Evolutionary conservation across 225 moss, liverwort and hornwort species (phyloP).

Genomic region (Ulota crispa): DNA sequence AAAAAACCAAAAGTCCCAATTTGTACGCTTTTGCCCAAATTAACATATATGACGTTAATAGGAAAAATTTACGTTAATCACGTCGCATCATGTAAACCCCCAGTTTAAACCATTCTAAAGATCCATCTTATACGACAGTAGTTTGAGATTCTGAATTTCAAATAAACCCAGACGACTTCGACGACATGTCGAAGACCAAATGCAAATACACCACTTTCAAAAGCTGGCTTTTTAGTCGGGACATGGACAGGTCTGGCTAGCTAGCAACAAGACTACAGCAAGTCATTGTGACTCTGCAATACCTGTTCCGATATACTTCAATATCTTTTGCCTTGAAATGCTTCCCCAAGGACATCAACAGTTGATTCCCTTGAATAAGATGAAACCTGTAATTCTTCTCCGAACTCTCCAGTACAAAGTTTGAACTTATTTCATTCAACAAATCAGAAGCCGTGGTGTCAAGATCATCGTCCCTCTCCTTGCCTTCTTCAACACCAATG

Average conservation of each 20-base stretch:
- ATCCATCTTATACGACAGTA: background rate
- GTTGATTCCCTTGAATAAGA: background rate
- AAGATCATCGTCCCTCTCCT: background rate
- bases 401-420: background rate
- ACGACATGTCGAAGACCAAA: background rate
- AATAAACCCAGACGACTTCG: background rate
- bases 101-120: background rate
- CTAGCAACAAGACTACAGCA: background rate
- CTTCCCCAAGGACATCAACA: conserved; percentile 11
- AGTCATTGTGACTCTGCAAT: background rate
- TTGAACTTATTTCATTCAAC: background rate
- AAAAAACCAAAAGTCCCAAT: no score
- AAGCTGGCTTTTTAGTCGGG: background rate
- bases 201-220: background rate
- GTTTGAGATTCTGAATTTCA: background rate
- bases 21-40: no score
- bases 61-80: background rate
- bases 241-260: background rate
- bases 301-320: conserved; percentile 11
- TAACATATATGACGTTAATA: no score
- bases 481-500: conserved; percentile 10
- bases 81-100: background rate
- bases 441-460: background rate
- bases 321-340: background rate
- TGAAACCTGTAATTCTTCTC: background rate